phyloP scores from a whole-genome alignment of 2,329 filamentous ascomycete species.

The Moelleriella libera region DNA sequence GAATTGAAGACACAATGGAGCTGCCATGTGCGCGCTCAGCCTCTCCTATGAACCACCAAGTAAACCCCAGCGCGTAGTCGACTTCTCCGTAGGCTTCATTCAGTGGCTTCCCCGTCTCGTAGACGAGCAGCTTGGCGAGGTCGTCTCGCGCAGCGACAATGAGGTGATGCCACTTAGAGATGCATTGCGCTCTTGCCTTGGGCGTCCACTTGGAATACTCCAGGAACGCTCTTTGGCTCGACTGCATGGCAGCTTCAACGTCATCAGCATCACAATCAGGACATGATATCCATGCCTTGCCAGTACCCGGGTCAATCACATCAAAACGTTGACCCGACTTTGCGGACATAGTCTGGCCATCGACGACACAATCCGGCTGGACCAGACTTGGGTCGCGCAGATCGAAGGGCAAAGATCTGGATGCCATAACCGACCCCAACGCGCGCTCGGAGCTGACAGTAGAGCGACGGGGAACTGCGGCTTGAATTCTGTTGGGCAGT shows the following conservation, averaged over 20 bases:
- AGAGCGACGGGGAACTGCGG: too few species aligned
- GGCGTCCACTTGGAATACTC: conserved; percentile 22
- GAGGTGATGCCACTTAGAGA: conserved; percentile 21
- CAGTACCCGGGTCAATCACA: conserved; percentile 38
- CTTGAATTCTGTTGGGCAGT: too few species aligned
- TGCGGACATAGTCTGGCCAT: conserved; percentile 30
- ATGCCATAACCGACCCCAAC: neutral
- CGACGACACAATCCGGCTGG: conserved; percentile 33
- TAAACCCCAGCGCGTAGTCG: conserved; percentile 38
- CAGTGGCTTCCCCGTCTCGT: conserved; percentile 44
- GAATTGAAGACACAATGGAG: conserved; percentile 41
- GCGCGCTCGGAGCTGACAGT: neutral
- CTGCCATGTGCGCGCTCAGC: conserved; percentile 40
- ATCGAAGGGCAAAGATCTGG: conserved; percentile 19
- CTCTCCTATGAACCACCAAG: conserved; percentile 42
- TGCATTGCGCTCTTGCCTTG: conserved; percentile 17
- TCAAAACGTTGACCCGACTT: conserved; percentile 33
- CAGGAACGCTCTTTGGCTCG: conserved; percentile 21
- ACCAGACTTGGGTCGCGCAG: conserved; percentile 32
- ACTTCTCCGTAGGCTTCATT: conserved; percentile 39
- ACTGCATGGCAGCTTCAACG: conserved; percentile 20
- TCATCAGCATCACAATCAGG: conserved; percentile 29
- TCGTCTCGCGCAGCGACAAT: conserved; percentile 21
- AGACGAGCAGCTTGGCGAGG: conserved; percentile 22
- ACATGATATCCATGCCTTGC: conserved; percentile 33